Evolutionary conservation across 306 rosid species (phyloP).

Genomic region (Prunus campanulata): DNA sequence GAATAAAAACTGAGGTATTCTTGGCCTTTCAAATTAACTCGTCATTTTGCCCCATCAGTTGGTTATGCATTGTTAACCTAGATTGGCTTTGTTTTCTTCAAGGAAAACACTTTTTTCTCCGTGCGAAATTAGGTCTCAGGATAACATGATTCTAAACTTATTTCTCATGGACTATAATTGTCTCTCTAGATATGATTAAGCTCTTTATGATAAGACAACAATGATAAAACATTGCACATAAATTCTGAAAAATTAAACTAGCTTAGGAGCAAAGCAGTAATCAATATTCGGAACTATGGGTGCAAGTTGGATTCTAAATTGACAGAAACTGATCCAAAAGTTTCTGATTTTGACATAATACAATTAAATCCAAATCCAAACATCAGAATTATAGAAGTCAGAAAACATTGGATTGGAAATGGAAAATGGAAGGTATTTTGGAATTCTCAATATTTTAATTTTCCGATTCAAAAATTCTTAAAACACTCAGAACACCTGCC

Average conservation of each 20-base stretch:
- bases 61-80: constrained; percentile 3
- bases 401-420: too few relatives aligned
- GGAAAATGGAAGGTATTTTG: too few relatives aligned
- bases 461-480: too few relatives aligned
- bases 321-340: too few relatives aligned
- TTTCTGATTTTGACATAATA: too few relatives aligned
- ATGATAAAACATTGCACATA: background rate
- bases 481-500: too few relatives aligned
- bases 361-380: too few relatives aligned
- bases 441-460: too few relatives aligned
- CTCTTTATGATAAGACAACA: background rate
- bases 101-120: constrained; percentile 6
- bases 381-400: too few relatives aligned
- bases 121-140: constrained; percentile 8
- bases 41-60: background rate
- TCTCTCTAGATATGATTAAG: constrained; percentile 1
- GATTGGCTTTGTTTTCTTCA: constrained; percentile 10
- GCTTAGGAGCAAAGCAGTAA: background rate
- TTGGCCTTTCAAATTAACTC: constrained; percentile 1
- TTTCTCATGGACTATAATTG: background rate
- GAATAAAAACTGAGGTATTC: constrained; percentile 84
- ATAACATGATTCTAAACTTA: background rate
- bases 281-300: too few relatives aligned
- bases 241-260: background rate
- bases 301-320: too few relatives aligned